Evolutionary conservation across 495 filamentous ascomycete species (phyloP).

Genomic region (Xylaria castorea): DNA sequence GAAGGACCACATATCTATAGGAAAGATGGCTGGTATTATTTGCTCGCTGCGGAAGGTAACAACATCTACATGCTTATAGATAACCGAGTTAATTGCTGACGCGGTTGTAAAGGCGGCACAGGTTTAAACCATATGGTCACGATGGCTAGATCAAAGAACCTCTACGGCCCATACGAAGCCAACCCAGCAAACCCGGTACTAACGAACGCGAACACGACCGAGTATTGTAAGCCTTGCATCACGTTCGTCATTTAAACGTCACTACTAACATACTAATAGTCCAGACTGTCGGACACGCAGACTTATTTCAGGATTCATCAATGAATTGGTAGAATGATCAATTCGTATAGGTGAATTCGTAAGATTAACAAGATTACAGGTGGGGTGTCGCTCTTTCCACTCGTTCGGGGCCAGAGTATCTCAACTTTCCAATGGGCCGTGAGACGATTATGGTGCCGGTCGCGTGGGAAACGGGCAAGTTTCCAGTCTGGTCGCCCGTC

Average conservation of each 20-base stretch:
- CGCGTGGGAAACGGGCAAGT: constrained; percentile 53
- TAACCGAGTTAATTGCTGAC: not conserved
- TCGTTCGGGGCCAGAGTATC: constrained; percentile 52
- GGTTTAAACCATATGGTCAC: constrained; percentile 60
- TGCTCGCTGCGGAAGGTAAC: constrained; percentile 68
- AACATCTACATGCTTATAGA: not conserved
- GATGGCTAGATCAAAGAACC: constrained; percentile 56
- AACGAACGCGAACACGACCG: constrained; percentile 58
- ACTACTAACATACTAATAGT: not conserved
- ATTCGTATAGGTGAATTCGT: not conserved
- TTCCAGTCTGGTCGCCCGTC: constrained; percentile 52
- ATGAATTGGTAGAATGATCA: not conserved
- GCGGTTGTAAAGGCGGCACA: constrained; percentile 53
- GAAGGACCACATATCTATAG: constrained; percentile 72
- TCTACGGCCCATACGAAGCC: constrained; percentile 63
- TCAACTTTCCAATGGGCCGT: constrained; percentile 65
- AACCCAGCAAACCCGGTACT: constrained; percentile 61
- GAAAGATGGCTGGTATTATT: constrained; percentile 68
- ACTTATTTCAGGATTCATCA: constrained; percentile 13
- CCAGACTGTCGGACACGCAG: constrained; percentile 18
- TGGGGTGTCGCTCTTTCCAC: constrained; percentile 55
- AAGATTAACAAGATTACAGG: constrained; percentile 29
- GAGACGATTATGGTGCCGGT: constrained; percentile 64
- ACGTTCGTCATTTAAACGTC: too few species aligned
- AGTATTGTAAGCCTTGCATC: constrained; percentile 44